phyloP scores from a whole-genome alignment of 176 grass and related monocot species.

The Canna indica region DNA sequence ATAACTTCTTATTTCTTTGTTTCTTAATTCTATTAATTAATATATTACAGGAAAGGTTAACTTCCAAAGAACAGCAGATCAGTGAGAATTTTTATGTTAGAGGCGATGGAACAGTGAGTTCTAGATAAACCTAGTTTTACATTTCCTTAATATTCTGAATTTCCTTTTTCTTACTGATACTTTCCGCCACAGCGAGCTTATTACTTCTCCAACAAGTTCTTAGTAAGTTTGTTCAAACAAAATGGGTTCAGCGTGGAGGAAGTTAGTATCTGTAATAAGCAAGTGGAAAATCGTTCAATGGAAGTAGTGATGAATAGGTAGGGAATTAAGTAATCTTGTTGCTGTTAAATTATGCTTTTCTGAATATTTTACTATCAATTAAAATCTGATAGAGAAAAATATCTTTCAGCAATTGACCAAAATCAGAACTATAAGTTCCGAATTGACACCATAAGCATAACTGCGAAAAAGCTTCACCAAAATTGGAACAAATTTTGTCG shows the following conservation, averaged over 20 bases:
- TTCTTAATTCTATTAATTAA: not conserved
- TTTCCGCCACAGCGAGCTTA: slow-evolving; percentile 56
- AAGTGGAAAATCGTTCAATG: slow-evolving; percentile 81
- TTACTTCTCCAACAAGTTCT: slow-evolving; percentile 72
- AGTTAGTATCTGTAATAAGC: slow-evolving; percentile 68
- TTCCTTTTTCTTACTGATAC: slow-evolving; percentile 16
- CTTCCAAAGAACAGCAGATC: slow-evolving; percentile 77
- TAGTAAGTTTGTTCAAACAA: slow-evolving; percentile 50
- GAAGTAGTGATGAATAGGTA: slow-evolving; percentile 96
- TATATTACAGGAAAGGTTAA: slow-evolving; percentile 76
- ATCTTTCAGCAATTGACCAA: too few species aligned
- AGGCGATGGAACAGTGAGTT: slow-evolving; percentile 93
- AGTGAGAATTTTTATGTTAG: slow-evolving; percentile 95
- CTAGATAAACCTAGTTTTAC: slow-evolving; percentile 8
- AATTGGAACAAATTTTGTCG: too few species aligned
- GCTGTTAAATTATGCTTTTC: not conserved
- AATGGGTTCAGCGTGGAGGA: slow-evolving; percentile 64
- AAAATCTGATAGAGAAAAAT: not conserved
- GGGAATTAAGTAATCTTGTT: not conserved
- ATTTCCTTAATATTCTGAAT: not conserved
- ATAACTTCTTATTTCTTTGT: not conserved
- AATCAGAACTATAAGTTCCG: too few species aligned
- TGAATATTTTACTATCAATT: not conserved
- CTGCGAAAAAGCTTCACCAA: too few species aligned
- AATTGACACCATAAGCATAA: too few species aligned